phyloP scores from a whole-genome alignment of 1,284 basidiomycete species.

The Volvariella volvacea region DNA sequence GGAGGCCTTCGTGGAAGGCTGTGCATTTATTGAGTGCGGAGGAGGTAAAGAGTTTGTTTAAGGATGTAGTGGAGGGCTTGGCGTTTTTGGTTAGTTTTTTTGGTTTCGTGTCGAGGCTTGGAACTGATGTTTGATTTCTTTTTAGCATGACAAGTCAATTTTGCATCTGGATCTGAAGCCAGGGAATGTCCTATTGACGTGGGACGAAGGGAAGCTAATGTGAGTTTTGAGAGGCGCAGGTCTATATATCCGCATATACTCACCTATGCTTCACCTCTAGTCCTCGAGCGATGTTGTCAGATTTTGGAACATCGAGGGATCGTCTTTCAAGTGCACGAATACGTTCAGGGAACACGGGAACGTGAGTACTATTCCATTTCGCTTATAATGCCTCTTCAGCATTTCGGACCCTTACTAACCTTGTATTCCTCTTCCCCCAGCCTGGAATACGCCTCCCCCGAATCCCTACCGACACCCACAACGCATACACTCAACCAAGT shows the following conservation, averaged over 20 bases:
- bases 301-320: conserved; percentile 91
- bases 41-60: conserved; percentile 72
- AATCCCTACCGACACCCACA: conserved; percentile 67
- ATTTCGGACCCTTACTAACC: conserved; percentile 28
- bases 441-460: conserved; percentile 79
- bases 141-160: conserved; percentile 78
- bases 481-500: conserved; percentile 67
- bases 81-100: conserved; percentile 67
- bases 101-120: conserved; percentile 1
- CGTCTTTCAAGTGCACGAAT: conserved; percentile 65
- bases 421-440: conserved; percentile 79
- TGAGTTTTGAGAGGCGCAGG: too few species aligned
- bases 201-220: conserved; percentile 86
- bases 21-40: conserved; percentile 78
- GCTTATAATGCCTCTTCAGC: not conserved
- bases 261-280: conserved; percentile 26
- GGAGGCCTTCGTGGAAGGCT: conserved; percentile 41
- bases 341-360: conserved; percentile 89
- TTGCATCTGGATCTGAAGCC: conserved; percentile 91
- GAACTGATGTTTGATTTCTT: conserved; percentile 1
- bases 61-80: conserved; percentile 73
- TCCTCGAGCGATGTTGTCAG: conserved; percentile 83
- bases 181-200: conserved; percentile 87
- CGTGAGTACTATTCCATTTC: conserved; percentile 45
- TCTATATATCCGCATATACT: conserved; percentile 5